Percentiles rank a stretch among this genome's conserved stretches.
Evolutionary conservation across 176 grass and related monocot genomes (phyloP).

Genomic region (Lolium perenne): DNA sequence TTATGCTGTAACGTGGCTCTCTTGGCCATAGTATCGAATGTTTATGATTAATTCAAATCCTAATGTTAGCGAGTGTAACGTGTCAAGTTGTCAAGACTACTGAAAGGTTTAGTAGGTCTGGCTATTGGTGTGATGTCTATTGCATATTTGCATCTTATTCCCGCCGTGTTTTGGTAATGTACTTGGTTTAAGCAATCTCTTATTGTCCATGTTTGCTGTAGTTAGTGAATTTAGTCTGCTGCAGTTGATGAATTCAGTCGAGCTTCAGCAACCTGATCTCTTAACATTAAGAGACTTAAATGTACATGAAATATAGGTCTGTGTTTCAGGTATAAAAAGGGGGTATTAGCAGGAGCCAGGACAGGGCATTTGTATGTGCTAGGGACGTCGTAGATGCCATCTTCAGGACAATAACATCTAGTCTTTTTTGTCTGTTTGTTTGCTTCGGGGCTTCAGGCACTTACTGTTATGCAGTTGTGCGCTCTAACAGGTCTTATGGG

Average conservation of each 20-base stretch:
- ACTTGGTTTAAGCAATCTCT: not conserved
- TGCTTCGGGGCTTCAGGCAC: no score
- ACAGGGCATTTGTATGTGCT: not conserved
- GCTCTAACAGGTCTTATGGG: no score
- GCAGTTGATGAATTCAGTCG: not conserved
- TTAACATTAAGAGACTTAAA: not conserved
- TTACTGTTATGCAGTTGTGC: no score
- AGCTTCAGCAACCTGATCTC: not conserved
- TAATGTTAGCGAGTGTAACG: not conserved
- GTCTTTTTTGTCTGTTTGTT: no score
- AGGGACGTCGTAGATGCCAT: not conserved
- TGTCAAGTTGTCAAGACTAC: not conserved
- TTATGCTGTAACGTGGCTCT: not conserved
- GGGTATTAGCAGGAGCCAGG: not conserved
- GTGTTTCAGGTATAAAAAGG: not conserved
- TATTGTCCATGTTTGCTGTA: not conserved
- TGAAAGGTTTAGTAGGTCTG: not conserved
- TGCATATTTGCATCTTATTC: not conserved
- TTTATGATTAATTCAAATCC: not conserved
- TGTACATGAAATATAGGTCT: not conserved
- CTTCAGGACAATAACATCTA: no score
- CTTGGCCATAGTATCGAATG: not conserved
- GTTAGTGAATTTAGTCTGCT: not conserved
- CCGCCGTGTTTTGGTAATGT: not conserved
- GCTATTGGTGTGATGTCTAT: no score